Evolutionary conservation across 2,329 filamentous ascomycete genomes (phyloP).

Genomic region (Xylaria sp.): DNA sequence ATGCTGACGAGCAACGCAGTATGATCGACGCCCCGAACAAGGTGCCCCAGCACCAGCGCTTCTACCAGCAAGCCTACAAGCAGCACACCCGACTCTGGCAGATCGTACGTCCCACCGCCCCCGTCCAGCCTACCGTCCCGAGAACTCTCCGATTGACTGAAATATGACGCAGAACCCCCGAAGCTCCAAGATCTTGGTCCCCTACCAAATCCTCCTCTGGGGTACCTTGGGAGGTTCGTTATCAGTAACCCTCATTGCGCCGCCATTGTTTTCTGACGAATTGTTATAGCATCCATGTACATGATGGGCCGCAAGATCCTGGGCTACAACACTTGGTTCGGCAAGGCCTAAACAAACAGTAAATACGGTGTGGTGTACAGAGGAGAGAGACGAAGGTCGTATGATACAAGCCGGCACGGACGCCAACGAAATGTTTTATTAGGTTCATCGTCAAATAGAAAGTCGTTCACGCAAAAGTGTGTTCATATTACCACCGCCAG

Average conservation of each 20-base stretch:
- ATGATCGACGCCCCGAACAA: conserved; percentile 78
- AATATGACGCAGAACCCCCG: conserved; percentile 65
- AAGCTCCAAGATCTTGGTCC: conserved; percentile 72
- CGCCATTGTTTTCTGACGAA: conserved; percentile 30
- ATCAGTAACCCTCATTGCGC: conserved; percentile 23
- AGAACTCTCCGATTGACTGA: conserved; percentile 40
- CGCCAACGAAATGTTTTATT: conserved; percentile 33
- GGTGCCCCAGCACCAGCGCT: conserved; percentile 78
- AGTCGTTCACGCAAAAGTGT: conserved; percentile 37
- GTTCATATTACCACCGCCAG: conserved; percentile 28
- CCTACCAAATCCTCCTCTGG: conserved; percentile 74
- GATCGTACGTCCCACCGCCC: conserved; percentile 69
- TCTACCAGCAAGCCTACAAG: conserved; percentile 79
- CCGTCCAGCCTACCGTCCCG: background rate
- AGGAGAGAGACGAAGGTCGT: conserved; percentile 25
- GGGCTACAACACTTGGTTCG: conserved; percentile 83
- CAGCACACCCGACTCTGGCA: conserved; percentile 76
- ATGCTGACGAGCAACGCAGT: conserved; percentile 54
- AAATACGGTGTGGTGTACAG: background rate
- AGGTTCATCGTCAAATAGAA: conserved; percentile 40
- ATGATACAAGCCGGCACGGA: conserved; percentile 32
- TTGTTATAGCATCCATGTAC: conserved; percentile 67
- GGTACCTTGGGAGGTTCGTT: conserved; percentile 70
- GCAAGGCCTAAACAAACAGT: conserved; percentile 59
- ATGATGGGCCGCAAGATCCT: conserved; percentile 77